Evolutionary conservation across 331 rosid genomes (phyloP), one percentile per base, ranked within the genome.

Genomic region (Malus hybrid): DNA sequence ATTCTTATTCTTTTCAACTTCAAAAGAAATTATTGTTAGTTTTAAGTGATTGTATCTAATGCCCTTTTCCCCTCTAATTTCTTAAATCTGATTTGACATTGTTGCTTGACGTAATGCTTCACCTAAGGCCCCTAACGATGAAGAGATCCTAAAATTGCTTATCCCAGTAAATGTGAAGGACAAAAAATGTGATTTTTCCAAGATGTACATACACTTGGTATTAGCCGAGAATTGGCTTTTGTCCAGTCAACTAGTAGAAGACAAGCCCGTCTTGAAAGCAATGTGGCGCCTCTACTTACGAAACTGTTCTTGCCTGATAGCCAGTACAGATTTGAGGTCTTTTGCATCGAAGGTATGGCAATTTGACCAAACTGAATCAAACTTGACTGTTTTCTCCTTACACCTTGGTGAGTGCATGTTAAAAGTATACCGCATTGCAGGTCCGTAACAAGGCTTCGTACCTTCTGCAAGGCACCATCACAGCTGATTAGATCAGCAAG

Each of bases 401-500:
- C 14, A 22, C 54, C 50, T 24, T 63, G 64, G 59, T 20, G 72
- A 68, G 60, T 79, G 24, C 11, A 44, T 52, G 7, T 32, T 79
- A 66, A 60, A 73, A 57, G 6, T 68, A 52, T 64, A 59, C 42
- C 73, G 13, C 62, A 20, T 72, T 80, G 65, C 96, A 94, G 99
- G 91, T 92, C 81, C 97, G 99, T 28, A 86, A 87, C 62, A 86
- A 84, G 76, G 99, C 99, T 48, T 83, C 99, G 52, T 92, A 86
- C 80, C 90, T 92, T 69, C 85, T 88, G 65, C 96, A 92, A 81
- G 89, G 90, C 83, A 80, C 83, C 70, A 10, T 85, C 81, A 46
- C 52, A 46, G 52, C 52, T 46, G 44, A 62, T 19, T 65, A 19
- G 79, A 79, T 15, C 78, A 74, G 59, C 33, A 61, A 62, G 74